These are phyloP conservation scores for Jimgerdemannia flammicorona DNA, from an alignment of 192 early-diverging fungal genomes.

Conservation along the genomic window DNA sequence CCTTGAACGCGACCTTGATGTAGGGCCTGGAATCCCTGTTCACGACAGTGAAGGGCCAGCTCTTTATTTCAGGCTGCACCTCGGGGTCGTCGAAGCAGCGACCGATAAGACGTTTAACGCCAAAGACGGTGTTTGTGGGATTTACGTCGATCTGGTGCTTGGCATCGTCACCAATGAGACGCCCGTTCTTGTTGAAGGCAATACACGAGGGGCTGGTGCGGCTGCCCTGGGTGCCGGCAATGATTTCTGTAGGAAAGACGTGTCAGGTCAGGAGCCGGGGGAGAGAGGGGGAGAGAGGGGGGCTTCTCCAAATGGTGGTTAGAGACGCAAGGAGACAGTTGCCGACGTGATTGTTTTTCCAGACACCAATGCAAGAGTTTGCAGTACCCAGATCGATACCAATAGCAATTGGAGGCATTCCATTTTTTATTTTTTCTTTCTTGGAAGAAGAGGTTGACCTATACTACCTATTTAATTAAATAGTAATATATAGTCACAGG, in stretches of 20 bases:
- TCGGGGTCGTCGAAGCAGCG: conserved; percentile 81
- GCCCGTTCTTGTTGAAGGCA: conserved; percentile 85
- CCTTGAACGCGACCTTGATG: conserved; percentile 79
- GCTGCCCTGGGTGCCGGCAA: conserved; percentile 91
- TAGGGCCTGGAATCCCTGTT: conserved; percentile 72
- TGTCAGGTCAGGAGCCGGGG: too few species aligned
- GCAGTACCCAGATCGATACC: too few species aligned
- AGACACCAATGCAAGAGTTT: too few species aligned
- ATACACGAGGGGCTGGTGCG: conserved; percentile 95
- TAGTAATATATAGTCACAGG: too few species aligned
- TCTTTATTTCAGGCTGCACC: conserved; percentile 89
- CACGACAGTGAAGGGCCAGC: conserved; percentile 85
- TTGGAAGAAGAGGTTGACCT: too few species aligned
- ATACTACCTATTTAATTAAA: too few species aligned
- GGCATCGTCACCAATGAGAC: conserved; percentile 88
- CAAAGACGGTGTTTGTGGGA: conserved; percentile 90
- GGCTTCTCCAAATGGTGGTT: too few species aligned
- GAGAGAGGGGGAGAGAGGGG: too few species aligned
- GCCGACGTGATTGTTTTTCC: too few species aligned
- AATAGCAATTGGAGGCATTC: too few species aligned
- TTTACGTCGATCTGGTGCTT: conserved; percentile 92
- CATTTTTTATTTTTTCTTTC: too few species aligned
- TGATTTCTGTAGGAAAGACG: conserved; percentile 61
- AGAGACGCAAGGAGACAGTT: too few species aligned
- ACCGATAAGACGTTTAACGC: conserved; percentile 90